Evolutionary conservation across 169 alveolate species (phyloP).

Genomic region (Plasmodium vivax): DNA sequence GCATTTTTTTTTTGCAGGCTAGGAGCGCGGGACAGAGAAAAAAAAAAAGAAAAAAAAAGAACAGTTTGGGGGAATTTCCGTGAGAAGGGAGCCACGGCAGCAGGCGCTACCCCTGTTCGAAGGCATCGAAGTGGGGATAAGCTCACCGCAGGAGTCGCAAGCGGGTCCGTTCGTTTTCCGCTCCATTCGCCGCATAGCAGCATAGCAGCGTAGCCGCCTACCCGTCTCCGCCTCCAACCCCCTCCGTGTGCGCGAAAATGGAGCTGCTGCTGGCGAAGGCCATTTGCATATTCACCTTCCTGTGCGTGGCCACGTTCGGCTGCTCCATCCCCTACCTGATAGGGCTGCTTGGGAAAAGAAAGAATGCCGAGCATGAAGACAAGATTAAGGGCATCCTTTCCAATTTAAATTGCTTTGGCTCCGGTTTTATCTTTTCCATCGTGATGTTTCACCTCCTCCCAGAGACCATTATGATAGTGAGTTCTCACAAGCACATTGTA

Average conservation of each 20-base stretch:
- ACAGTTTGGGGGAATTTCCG: neutral
- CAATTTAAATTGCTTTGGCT: slow-evolving; percentile 59
- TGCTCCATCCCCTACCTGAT: slow-evolving; percentile 44
- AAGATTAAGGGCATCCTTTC: slow-evolving; percentile 24
- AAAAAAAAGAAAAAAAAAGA: neutral
- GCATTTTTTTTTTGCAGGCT: neutral
- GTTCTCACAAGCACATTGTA: slow-evolving; percentile 9
- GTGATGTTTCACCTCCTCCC: slow-evolving; percentile 65
- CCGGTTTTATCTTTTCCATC: slow-evolving; percentile 63
- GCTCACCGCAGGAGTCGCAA: neutral
- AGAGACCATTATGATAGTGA: slow-evolving; percentile 25
- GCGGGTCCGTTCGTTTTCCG: neutral
- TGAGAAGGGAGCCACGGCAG: neutral
- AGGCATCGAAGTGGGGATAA: neutral
- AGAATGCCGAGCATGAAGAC: slow-evolving; percentile 8
- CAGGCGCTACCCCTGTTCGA: neutral
- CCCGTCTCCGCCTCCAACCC: neutral
- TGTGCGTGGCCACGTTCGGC: slow-evolving; percentile 54
- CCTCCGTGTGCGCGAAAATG: slow-evolving; percentile 10
- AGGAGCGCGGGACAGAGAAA: neutral
- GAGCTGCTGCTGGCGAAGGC: slow-evolving; percentile 36
- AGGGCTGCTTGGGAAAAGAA: slow-evolving; percentile 17
- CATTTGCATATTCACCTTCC: slow-evolving; percentile 42
- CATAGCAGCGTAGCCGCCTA: neutral
- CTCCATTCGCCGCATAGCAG: neutral